Evolutionary conservation across 306 rosid species (phyloP).

Genomic region (Arachis stenosperma): DNA sequence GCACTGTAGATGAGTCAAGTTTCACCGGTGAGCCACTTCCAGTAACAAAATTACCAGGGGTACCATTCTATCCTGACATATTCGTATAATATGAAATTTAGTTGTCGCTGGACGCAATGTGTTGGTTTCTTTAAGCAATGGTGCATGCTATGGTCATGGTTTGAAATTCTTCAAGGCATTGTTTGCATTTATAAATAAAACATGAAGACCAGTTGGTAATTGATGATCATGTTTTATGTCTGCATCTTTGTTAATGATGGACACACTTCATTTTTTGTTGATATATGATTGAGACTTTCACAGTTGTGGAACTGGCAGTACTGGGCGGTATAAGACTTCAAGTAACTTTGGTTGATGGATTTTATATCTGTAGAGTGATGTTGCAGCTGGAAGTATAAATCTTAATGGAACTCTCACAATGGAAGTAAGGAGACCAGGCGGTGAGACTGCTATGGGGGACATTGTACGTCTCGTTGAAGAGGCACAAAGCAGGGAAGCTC

Average conservation of each 20-base stretch:
- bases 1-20: conserved; percentile 92
- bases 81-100: conserved; percentile 16
- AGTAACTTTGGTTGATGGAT: conserved; percentile 34
- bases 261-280: conserved; percentile 34
- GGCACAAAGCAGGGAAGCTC: conserved; percentile 96
- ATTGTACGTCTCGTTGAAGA: conserved; percentile 95
- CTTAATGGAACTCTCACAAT: conserved; percentile 91
- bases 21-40: conserved; percentile 98
- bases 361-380: conserved; percentile 72
- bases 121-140: conserved; percentile 23
- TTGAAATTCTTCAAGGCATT: conserved; percentile 3
- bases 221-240: conserved; percentile 8
- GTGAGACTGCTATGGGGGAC: conserved; percentile 86
- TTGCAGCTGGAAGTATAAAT: conserved; percentile 96
- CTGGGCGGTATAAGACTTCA: conserved; percentile 12
- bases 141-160: conserved; percentile 30
- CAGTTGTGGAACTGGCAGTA: conserved; percentile 30
- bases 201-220: conserved; percentile 14
- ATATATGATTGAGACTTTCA: conserved; percentile 13
- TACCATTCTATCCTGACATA: conserved; percentile 49
- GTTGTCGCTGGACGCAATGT: conserved; percentile 28
- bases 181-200: conserved; percentile 14
- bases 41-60: conserved; percentile 92
- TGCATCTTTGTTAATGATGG: conserved; percentile 14
- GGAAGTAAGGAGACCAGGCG: conserved; percentile 91